Percentiles rank a stretch among this genome's conserved stretches.
Conservation (phyloP, 768 basidiomycete species). For the Tricholoma hemisulphureum region DNA sequence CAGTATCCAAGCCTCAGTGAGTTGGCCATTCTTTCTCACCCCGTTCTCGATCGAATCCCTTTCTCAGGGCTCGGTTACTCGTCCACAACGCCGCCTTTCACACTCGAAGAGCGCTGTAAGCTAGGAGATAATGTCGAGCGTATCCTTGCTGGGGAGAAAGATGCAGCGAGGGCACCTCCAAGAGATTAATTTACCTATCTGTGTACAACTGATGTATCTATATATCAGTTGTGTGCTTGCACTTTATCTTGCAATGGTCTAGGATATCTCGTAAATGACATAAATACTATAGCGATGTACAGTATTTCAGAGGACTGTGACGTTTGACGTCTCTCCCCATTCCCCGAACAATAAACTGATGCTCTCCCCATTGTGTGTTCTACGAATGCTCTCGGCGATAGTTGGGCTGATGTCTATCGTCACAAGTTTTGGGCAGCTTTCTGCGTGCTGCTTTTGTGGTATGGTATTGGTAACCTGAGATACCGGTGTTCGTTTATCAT, state of each 20-base stretch:
- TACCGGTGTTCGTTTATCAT: slow-evolving; percentile 2
- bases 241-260: not conserved
- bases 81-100: slow-evolving; percentile 44
- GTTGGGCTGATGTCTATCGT: slow-evolving; percentile 90
- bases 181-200: slow-evolving; percentile 12
- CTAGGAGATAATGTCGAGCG: slow-evolving; percentile 62
- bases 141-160: slow-evolving; percentile 57
- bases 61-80: slow-evolving; percentile 68
- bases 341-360: slow-evolving; percentile 87
- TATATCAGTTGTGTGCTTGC: not conserved
- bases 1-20: slow-evolving; percentile 68
- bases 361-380: slow-evolving; percentile 93
- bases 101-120: slow-evolving; percentile 59
- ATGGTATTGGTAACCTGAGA: slow-evolving; percentile 92
- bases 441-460: slow-evolving; percentile 73
- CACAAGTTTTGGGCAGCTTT: slow-evolving; percentile 69
- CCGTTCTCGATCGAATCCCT: not conserved
- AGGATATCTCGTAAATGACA: too few relatives aligned
- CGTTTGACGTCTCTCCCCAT: slow-evolving; percentile 57
- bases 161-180: slow-evolving; percentile 64
- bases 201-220: not conserved
- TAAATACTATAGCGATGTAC: too few relatives aligned
- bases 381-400: slow-evolving; percentile 92
- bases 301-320: slow-evolving; percentile 38
- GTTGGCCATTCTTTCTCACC: slow-evolving; percentile 18